Conservation (phyloP, 202 grass and related monocot species). For the Setaria italica region DNA sequence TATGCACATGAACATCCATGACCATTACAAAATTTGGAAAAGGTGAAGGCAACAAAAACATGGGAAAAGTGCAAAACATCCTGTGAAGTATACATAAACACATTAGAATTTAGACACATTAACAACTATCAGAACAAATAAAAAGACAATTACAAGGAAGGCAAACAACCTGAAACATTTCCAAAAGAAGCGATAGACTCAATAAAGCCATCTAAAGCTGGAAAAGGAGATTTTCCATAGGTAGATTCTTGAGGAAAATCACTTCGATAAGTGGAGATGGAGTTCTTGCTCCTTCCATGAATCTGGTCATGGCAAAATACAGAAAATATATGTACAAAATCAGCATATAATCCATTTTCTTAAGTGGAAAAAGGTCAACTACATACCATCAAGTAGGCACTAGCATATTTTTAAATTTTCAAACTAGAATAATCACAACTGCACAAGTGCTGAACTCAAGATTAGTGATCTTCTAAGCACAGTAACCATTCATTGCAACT, state of each 20-base stretch:
- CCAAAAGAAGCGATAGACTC: constrained; percentile 84
- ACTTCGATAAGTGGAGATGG: constrained; percentile 60
- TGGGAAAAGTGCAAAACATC: background rate
- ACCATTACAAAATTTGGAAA: constrained; percentile 24
- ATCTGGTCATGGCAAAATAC: constrained; percentile 55
- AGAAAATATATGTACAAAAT: constrained; percentile 9
- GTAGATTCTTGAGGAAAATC: constrained; percentile 65
- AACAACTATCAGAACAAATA: constrained; percentile 11
- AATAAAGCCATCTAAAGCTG: constrained; percentile 86
- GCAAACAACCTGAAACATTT: constrained; percentile 80
- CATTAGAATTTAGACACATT: background rate
- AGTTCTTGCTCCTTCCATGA: constrained; percentile 58
- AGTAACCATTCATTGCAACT: too few species aligned
- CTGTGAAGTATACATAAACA: constrained; percentile 24
- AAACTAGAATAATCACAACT: background rate
- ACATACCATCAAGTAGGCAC: background rate
- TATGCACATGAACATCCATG: constrained; percentile 15
- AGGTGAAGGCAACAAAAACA: background rate
- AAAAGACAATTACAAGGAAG: constrained; percentile 27
- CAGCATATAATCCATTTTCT: constrained; percentile 25
- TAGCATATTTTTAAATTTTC: constrained; percentile 1
- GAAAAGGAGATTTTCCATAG: constrained; percentile 87
- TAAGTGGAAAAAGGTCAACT: background rate
- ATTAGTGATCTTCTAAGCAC: background rate
- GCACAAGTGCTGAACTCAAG: background rate